Conservation (phyloP, 2,329 filamentous ascomycete species). For the Falciphora oryzae region DNA sequence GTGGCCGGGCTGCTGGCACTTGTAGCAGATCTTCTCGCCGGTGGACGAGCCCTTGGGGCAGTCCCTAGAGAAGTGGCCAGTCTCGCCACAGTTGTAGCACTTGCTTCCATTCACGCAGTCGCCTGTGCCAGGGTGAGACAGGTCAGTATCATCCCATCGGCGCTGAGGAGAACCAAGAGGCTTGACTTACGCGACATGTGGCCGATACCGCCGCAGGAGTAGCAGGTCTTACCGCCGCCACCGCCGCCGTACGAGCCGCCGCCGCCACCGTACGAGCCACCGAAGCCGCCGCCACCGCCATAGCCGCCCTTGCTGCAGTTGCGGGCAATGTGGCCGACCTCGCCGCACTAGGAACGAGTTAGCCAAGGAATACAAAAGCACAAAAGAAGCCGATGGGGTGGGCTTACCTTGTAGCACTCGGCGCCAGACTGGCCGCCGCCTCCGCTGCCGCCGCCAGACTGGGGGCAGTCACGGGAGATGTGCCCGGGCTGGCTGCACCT, state of each 20-base stretch:
- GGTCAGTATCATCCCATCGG: neutral
- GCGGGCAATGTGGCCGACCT: conserved; percentile 92
- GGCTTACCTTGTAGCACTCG: conserved; percentile 80
- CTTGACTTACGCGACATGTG: conserved; percentile 76
- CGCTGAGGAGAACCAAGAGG: neutral
- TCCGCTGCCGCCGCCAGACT: conserved; percentile 38
- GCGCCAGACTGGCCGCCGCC: conserved; percentile 44
- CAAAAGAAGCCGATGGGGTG: neutral
- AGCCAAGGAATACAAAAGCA: neutral
- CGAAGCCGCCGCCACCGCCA: conserved; percentile 39
- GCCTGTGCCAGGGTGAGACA: conserved; percentile 32
- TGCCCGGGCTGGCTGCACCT: conserved; percentile 79
- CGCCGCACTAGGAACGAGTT: conserved; percentile 60
- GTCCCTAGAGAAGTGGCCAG: conserved; percentile 91
- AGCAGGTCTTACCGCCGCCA: conserved; percentile 72
- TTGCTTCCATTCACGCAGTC: conserved; percentile 99
- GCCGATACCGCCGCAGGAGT: conserved; percentile 93
- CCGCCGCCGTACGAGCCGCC: conserved; percentile 42
- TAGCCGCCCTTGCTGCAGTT: conserved; percentile 68
- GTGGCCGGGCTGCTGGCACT: conserved; percentile 79
- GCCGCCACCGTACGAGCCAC: conserved; percentile 40
- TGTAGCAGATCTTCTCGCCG: conserved; percentile 97
- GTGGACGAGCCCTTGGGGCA: conserved; percentile 86
- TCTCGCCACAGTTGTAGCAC: conserved; percentile 98
- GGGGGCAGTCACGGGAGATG: conserved; percentile 81